A percentile compares a stretch with the other conserved stretches of the same genome.
Evolutionary conservation across 225 moss, liverwort and hornwort genomes (phyloP).

Genomic region (Pleurozium schreberi): DNA sequence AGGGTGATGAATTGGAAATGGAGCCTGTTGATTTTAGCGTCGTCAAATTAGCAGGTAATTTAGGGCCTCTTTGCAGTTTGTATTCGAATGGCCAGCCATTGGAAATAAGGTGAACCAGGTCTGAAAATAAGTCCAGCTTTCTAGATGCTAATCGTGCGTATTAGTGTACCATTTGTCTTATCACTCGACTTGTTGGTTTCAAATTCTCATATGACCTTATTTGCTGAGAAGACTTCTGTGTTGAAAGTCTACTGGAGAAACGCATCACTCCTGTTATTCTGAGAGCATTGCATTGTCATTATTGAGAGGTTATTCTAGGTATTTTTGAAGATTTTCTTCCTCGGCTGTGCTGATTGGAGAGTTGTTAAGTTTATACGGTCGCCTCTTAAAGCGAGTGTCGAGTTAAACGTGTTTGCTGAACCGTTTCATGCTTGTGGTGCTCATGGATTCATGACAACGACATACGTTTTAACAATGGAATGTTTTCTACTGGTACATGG

Average conservation of each 20-base stretch:
- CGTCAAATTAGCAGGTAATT: constrained; percentile 76
- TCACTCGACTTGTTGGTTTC: not conserved
- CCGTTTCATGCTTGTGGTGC: not conserved
- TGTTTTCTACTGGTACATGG: not conserved
- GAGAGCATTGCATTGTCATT: not conserved
- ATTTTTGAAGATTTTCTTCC: not conserved
- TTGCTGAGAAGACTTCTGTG: not conserved
- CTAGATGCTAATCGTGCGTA: not conserved
- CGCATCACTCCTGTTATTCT: not conserved
- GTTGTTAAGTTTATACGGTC: not conserved
- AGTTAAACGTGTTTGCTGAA: not conserved
- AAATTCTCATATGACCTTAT: not conserved
- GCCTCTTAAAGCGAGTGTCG: not conserved
- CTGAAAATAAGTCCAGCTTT: not conserved
- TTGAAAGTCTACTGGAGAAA: not conserved
- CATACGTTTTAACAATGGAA: not conserved
- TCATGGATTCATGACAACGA: not conserved
- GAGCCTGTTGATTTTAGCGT: constrained; percentile 56
- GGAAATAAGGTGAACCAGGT: not conserved
- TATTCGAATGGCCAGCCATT: not conserved
- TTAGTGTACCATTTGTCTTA: not conserved
- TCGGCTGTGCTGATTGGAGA: not conserved
- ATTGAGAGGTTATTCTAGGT: not conserved
- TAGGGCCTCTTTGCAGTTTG: not conserved
- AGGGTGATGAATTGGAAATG: constrained; percentile 73